Conservation (phyloP, 495 filamentous ascomycete genomes). For the Penicillium subrubescens region DNA sequence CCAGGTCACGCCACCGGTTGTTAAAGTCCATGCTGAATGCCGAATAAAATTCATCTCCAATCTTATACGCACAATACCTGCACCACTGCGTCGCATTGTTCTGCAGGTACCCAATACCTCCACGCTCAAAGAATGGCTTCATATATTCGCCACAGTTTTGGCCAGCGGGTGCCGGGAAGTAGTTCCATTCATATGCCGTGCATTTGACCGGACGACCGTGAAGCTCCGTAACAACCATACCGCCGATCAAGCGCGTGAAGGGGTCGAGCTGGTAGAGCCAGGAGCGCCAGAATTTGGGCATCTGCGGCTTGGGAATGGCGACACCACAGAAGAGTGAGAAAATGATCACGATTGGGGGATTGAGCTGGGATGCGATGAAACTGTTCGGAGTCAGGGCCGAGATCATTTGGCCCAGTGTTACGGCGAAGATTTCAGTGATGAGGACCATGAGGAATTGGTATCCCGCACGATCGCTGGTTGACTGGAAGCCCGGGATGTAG, state of each 20-base stretch:
- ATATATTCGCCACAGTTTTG: conserved; percentile 74
- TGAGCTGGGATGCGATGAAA: conserved; percentile 71
- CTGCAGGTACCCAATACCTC: conserved; percentile 67
- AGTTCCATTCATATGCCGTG: conserved; percentile 55
- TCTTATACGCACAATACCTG: conserved; percentile 74
- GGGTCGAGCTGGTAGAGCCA: conserved; percentile 86
- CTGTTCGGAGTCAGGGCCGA: conserved; percentile 68
- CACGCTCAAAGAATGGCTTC: conserved; percentile 62
- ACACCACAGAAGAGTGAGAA: conserved; percentile 86
- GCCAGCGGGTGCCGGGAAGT: conserved; percentile 60
- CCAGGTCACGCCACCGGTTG: conserved; percentile 76
- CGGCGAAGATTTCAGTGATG: conserved; percentile 75
- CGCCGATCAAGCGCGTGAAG: conserved; percentile 79
- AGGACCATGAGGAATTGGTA: conserved; percentile 84
- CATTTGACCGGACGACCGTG: conserved; percentile 66
- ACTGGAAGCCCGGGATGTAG: conserved; percentile 67
- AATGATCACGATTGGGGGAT: conserved; percentile 77
- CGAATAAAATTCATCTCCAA: conserved; percentile 77
- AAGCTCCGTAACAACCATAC: conserved; percentile 75
- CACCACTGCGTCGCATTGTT: conserved; percentile 62
- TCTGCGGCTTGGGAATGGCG: conserved; percentile 71
- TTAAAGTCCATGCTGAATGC: conserved; percentile 64
- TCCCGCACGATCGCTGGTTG: conserved; percentile 60
- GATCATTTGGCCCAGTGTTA: conserved; percentile 69
- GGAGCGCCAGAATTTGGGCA: conserved; percentile 74